Percentiles rank a stretch among this genome's conserved stretches.
These are phyloP conservation scores for Bacidia rubella DNA, from an alignment of 495 filamentous ascomycete species.

Conservation along the genomic window DNA sequence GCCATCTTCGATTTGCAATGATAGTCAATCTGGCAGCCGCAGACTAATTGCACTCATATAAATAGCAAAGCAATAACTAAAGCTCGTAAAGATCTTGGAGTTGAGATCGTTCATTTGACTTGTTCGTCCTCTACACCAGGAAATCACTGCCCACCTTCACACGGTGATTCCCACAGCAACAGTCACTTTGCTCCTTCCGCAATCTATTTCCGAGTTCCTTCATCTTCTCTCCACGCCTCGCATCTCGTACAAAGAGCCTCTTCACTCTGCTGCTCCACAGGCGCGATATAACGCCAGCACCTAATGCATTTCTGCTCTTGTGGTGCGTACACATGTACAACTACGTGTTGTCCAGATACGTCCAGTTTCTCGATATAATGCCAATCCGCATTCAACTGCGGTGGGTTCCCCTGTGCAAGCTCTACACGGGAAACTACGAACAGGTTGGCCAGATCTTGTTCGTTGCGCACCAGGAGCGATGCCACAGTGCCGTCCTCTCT, in stretches of 20 bases:
- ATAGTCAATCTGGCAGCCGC: too few relatives aligned
- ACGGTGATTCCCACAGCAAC: too few relatives aligned
- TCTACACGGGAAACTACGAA: slow-evolving; percentile 66
- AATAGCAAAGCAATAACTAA: too few relatives aligned
- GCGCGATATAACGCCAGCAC: slow-evolving; percentile 70
- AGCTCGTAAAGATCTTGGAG: too few relatives aligned
- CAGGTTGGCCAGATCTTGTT: slow-evolving; percentile 51
- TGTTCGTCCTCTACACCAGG: too few relatives aligned
- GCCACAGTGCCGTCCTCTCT: slow-evolving; percentile 7
- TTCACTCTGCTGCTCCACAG: slow-evolving; percentile 31
- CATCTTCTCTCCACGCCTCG: slow-evolving; percentile 24
- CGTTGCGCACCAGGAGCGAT: slow-evolving; percentile 36
- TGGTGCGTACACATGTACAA: slow-evolving; percentile 53
- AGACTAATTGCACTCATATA: too few relatives aligned
- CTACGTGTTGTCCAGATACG: slow-evolving; percentile 30
- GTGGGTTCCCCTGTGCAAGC: slow-evolving; percentile 24
- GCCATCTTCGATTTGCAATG: too few relatives aligned
- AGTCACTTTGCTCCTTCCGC: too few relatives aligned
- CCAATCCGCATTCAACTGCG: slow-evolving; percentile 34
- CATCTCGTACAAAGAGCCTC: slow-evolving; percentile 62
- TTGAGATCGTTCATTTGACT: too few relatives aligned
- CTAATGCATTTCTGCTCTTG: slow-evolving; percentile 60
- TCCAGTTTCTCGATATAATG: slow-evolving; percentile 42
- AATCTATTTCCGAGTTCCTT: too few relatives aligned
- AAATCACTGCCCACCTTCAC: too few relatives aligned